Conservation (phyloP, 2,329 filamentous ascomycete genomes). For the Fusarium sp. region DNA sequence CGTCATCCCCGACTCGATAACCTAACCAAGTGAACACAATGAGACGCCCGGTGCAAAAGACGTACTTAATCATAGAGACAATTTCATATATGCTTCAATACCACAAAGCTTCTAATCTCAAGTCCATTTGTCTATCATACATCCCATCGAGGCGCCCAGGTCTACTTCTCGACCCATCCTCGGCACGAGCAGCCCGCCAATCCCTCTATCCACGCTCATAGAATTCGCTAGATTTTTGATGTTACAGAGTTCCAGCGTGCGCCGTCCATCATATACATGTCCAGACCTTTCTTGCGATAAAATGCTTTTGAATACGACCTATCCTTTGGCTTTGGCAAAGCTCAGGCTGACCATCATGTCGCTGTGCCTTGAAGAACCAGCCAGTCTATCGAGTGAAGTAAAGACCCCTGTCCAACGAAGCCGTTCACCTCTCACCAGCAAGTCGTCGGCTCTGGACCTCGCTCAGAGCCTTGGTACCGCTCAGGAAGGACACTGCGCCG, state of each 20-base stretch:
- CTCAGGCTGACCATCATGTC: neutral
- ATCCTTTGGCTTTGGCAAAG: neutral
- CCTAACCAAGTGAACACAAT: neutral
- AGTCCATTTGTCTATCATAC: conserved; percentile 24
- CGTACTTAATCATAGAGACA: neutral
- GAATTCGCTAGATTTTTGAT: conserved; percentile 7
- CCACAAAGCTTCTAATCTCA: neutral
- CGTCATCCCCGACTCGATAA: neutral
- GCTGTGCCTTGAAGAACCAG: neutral
- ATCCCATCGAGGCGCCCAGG: conserved; percentile 1
- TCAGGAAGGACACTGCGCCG: conserved; percentile 79
- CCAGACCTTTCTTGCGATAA: neutral
- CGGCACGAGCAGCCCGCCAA: neutral
- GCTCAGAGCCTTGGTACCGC: conserved; percentile 87
- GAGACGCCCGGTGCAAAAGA: neutral
- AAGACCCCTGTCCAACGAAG: neutral
- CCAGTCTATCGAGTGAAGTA: conserved; percentile 18
- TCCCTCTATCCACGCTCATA: neutral
- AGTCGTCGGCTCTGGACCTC: conserved; percentile 92
- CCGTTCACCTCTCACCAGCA: conserved; percentile 71
- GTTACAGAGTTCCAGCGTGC: conserved; percentile 3
- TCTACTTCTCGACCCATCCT: conserved; percentile 1
- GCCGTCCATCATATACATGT: conserved; percentile 3
- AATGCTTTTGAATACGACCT: conserved; percentile 2
- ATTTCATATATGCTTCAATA: neutral